Base-by-base conservation (phyloP, 2,329 filamentous ascomycete genomes). In the Herpotrichia juniperi region DNA sequence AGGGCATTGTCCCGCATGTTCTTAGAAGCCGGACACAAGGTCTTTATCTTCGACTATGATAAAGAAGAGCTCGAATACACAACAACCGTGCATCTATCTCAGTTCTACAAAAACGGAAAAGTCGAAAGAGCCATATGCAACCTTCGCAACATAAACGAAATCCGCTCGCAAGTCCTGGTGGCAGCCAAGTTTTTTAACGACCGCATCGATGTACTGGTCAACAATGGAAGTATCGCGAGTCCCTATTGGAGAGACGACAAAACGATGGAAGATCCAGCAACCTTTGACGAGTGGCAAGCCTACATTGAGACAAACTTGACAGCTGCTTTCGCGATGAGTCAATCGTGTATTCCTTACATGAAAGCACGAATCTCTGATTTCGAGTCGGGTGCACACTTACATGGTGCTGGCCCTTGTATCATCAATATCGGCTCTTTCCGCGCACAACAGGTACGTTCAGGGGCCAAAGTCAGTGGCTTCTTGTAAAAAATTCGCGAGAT, bases 271-370 rank as follows among this genome's bases (percentile, higher is more conserved):
- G 75, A 79, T 54, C 64, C 61, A 16, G 68, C 66, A 4, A 77
- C 76, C 0, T 57, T 78, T n/a, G 69, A 71, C 1, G 66, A 80
- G 52, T 81, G 78, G 78, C 66, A 72, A 53, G 78, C 77, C 14
- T 74, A 72, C 54, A 70, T 81, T 9, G 77, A 79, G 43, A 79
- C 76, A 24, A 81, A 80, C 49, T 72, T 81, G 10, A 81, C 76
- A 2, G 75, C 70, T 3, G 74, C 76, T 0, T 80, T 80, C 53
- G 76, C 72, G 10, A 73, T 79, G 61, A 75, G 69, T 17, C 78
- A 80, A 62, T 78, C 78, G 16, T 78, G 74, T 45, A 69, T 80
- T 10, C 76, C 77, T 0, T 79, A 75, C 60, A 80, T 81, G 78
- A 77, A 77, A 50, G 58, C 64, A 17, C 48, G 58, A 42, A 53